phyloP scores from a whole-genome alignment of 352 stramenopile species.

The Phytopythium mirpurense region DNA sequence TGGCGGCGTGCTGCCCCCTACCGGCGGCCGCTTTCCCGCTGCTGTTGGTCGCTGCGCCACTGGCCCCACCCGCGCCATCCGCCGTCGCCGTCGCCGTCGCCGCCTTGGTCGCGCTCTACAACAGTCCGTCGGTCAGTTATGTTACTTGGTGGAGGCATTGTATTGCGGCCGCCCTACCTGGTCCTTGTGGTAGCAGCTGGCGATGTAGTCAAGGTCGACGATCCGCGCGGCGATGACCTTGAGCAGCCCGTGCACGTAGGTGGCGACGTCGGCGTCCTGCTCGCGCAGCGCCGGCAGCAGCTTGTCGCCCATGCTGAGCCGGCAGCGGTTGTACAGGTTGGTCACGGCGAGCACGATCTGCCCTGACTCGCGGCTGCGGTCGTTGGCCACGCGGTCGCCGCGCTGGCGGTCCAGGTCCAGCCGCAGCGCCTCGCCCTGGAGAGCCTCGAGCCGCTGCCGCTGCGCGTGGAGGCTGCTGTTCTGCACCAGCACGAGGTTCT shows the following conservation, averaged over 20 bases:
- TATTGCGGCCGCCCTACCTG: constrained; percentile 37
- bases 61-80: not conserved
- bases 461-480: constrained; percentile 81
- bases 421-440: constrained; percentile 71
- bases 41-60: not conserved
- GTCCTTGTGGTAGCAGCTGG: constrained; percentile 54
- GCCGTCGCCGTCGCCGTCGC: not conserved
- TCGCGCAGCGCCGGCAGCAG: constrained; percentile 58
- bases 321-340: constrained; percentile 89
- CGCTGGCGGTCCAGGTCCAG: constrained; percentile 80
- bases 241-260: constrained; percentile 73
- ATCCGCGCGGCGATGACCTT: constrained; percentile 80
- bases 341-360: constrained; percentile 89
- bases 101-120: no score
- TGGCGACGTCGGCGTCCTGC: constrained; percentile 63
- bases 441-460: constrained; percentile 75
- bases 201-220: constrained; percentile 83
- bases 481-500: constrained; percentile 80
- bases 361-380: constrained; percentile 79
- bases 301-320: constrained; percentile 67
- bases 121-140: not conserved
- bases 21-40: not conserved
- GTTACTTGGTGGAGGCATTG: no score
- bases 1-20: not conserved
- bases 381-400: constrained; percentile 72